Percentiles rank a stretch among this genome's conserved stretches.
phyloP scores from a whole-genome alignment of 2,329 filamentous ascomycete genomes.

The Stagonosporopsis cucurbitacearum region DNA sequence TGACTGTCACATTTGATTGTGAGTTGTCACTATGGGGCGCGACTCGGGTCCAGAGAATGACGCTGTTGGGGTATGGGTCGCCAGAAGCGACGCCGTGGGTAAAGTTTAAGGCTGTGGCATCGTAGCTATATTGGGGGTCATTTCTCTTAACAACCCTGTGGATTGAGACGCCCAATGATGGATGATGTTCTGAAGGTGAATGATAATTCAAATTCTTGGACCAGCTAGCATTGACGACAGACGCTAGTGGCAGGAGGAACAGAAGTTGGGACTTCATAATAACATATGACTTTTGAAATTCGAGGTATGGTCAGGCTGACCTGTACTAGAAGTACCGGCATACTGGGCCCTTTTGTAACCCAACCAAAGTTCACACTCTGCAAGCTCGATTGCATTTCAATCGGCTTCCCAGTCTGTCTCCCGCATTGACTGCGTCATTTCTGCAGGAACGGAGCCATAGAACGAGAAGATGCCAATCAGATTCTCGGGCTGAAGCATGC shows the following conservation, averaged over 20 bases:
- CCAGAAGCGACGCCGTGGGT: constrained; percentile 57
- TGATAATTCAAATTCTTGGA: constrained; percentile 69
- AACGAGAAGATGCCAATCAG: constrained; percentile 27
- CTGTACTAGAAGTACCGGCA: constrained; percentile 11
- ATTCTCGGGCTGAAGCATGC: constrained; percentile 24
- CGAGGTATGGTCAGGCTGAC: constrained; percentile 3
- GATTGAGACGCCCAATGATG: constrained; percentile 68
- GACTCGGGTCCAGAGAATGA: constrained; percentile 47
- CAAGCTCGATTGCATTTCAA: constrained; percentile 4
- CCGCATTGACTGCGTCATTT: constrained; percentile 27
- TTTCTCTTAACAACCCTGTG: constrained; percentile 65
- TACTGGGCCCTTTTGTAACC: constrained; percentile 31
- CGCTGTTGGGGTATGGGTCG: constrained; percentile 53
- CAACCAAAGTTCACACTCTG: constrained; percentile 1
- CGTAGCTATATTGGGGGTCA: constrained; percentile 31
- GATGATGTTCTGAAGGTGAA: constrained; percentile 70
- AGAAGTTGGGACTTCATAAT: constrained; percentile 39
- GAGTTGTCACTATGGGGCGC: constrained; percentile 51
- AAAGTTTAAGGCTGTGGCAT: constrained; percentile 36
- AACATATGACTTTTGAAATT: constrained; percentile 8
- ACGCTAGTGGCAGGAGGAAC: constrained; percentile 25
- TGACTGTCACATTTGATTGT: constrained; percentile 58
- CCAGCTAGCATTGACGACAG: constrained; percentile 35
- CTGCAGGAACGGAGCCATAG: constrained; percentile 25
- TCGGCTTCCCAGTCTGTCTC: constrained; percentile 6